Evolutionary conservation across 2,329 filamentous ascomycete genomes (phyloP).

Genomic region (Penicillium occitanis): DNA sequence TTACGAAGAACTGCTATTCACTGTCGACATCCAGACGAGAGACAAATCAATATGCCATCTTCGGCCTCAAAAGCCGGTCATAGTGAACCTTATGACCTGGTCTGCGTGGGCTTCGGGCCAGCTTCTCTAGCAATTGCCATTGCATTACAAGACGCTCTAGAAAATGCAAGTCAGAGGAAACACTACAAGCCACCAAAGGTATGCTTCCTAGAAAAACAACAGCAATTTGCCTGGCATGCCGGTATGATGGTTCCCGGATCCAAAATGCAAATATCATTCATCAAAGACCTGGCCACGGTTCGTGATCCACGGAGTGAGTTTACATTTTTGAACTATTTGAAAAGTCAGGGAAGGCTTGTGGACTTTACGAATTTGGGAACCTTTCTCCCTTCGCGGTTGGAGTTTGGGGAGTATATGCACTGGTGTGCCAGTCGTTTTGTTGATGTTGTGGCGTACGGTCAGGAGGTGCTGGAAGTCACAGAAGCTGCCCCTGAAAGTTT

Average conservation of each 20-base stretch:
- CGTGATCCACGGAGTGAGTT: conserved; percentile 86
- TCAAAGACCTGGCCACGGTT: conserved; percentile 91
- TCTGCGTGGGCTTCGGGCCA: conserved; percentile 91
- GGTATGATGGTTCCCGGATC: conserved; percentile 93
- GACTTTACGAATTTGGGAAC: conserved; percentile 89
- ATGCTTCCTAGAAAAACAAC: conserved; percentile 83
- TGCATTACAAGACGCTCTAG: conserved; percentile 78
- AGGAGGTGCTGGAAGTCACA: conserved; percentile 69
- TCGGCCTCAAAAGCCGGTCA: background rate
- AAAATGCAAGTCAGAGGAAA: conserved; percentile 37
- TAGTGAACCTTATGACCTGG: conserved; percentile 68
- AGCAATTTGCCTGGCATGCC: conserved; percentile 83
- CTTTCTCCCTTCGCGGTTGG: conserved; percentile 78
- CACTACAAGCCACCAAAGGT: conserved; percentile 59
- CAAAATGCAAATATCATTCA: conserved; percentile 96
- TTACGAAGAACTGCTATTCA: background rate
- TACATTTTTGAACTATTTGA: conserved; percentile 93
- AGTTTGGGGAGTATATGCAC: conserved; percentile 93
- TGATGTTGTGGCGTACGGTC: conserved; percentile 69
- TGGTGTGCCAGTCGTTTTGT: conserved; percentile 86
- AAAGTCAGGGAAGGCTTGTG: conserved; percentile 75
- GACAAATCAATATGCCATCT: conserved; percentile 4
- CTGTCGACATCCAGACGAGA: background rate
- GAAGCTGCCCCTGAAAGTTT: background rate
- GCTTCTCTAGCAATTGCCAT: conserved; percentile 87